Percentiles rank a stretch among this genome's conserved stretches.
Conservation (phyloP, 257 asterid species). For the Oldenlandia corymbosa region DNA sequence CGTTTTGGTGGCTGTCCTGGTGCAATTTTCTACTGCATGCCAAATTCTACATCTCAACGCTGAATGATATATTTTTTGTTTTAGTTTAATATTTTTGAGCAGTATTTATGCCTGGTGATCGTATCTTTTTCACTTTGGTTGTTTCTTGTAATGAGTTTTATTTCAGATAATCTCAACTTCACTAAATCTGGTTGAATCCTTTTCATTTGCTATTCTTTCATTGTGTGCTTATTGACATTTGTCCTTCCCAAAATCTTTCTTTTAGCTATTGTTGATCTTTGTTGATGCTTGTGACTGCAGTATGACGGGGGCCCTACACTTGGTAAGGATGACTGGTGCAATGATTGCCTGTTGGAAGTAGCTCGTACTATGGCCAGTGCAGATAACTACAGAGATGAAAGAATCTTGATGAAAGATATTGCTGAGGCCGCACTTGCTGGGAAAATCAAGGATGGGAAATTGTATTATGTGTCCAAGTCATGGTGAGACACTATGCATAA, state of each 20-base stretch:
- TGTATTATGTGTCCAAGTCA: slow-evolving; percentile 70
- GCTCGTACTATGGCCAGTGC: slow-evolving; percentile 62
- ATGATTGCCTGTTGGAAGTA: slow-evolving; percentile 68
- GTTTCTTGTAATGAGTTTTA: background rate
- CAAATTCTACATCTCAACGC: background rate
- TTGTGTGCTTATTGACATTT: slow-evolving; percentile 18
- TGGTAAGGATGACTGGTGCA: slow-evolving; percentile 65
- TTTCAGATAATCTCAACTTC: background rate
- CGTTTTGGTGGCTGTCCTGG: background rate
- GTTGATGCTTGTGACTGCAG: slow-evolving; percentile 47
- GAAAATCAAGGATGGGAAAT: slow-evolving; percentile 47
- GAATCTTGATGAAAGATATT: slow-evolving; percentile 71
- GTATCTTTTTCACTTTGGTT: background rate
- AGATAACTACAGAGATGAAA: slow-evolving; percentile 66
- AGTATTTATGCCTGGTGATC: background rate
- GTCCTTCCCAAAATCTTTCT: slow-evolving; percentile 13
- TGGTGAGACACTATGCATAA: slow-evolving; percentile 42
- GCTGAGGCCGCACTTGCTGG: slow-evolving; percentile 95
- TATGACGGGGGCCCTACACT: slow-evolving; percentile 87
- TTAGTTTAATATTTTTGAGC: background rate
- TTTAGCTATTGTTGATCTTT: slow-evolving; percentile 15
- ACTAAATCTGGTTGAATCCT: background rate
- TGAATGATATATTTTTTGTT: background rate
- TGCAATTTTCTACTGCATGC: background rate
- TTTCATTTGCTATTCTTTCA: slow-evolving; percentile 10